Evolutionary conservation across 192 early-diverging fungal genomes (phyloP).

Genomic region (Nowakowskiella sp.): DNA sequence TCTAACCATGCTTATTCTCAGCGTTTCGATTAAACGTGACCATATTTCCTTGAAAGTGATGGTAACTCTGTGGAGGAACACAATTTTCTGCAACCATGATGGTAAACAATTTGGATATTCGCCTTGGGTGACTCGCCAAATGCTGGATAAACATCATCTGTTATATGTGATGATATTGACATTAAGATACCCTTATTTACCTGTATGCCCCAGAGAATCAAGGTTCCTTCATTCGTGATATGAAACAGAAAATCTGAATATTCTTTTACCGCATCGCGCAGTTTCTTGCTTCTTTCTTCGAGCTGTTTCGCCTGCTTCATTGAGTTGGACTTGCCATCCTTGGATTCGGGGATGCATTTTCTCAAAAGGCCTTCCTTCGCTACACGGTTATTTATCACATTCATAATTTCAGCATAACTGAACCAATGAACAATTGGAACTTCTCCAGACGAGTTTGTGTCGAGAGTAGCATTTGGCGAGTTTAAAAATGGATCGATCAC

Average conservation of each 20-base stretch:
- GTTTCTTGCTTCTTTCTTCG: slow-evolving; percentile 33
- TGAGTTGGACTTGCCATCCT: slow-evolving; percentile 15
- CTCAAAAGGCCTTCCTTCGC: slow-evolving; percentile 7
- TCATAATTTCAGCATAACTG: slow-evolving; percentile 14
- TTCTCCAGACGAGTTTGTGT: slow-evolving; percentile 8
- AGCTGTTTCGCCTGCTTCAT: slow-evolving; percentile 18
- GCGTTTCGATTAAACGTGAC: neutral
- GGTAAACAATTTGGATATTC: slow-evolving; percentile 58
- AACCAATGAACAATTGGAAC: slow-evolving; percentile 30
- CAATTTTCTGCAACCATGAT: slow-evolving; percentile 54
- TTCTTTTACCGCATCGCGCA: slow-evolving; percentile 56
- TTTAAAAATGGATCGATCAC: slow-evolving; percentile 67
- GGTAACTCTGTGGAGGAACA: slow-evolving; percentile 41
- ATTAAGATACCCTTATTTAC: slow-evolving; percentile 26
- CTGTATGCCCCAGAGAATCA: slow-evolving; percentile 74
- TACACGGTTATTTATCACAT: slow-evolving; percentile 17
- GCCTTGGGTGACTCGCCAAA: slow-evolving; percentile 49
- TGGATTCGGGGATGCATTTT: neutral
- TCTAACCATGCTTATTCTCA: neutral
- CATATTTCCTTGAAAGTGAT: slow-evolving; percentile 51
- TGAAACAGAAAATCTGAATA: slow-evolving; percentile 73
- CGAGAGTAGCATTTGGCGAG: slow-evolving; percentile 47
- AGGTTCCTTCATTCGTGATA: slow-evolving; percentile 57
- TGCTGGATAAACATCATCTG: slow-evolving; percentile 34
- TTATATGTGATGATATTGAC: neutral